phyloP scores from a whole-genome alignment of 345 rosid genomes.

The Kandelia obovata region DNA sequence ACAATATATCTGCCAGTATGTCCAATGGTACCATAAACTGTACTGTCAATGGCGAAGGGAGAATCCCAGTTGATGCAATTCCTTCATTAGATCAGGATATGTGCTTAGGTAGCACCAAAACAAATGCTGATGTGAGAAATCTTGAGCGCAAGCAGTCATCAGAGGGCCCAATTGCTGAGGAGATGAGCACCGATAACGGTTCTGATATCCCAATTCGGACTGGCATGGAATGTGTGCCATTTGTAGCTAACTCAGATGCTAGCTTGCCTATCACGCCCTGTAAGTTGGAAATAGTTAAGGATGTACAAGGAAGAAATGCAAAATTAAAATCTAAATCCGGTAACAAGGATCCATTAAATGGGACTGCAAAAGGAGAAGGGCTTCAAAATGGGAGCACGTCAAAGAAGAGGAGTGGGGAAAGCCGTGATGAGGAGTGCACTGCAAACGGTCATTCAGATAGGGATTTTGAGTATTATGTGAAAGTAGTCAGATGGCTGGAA shows the following conservation, averaged over 20 bases:
- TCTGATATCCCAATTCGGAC: conserved; percentile 37
- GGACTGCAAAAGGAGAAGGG: conserved; percentile 41
- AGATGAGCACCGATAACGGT: conserved; percentile 38
- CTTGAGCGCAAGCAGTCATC: conserved; percentile 33
- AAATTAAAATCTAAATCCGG: conserved; percentile 40
- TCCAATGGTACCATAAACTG: conserved; percentile 29
- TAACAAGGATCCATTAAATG: conserved; percentile 37
- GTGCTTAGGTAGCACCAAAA: conserved; percentile 26
- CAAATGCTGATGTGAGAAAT: conserved; percentile 22
- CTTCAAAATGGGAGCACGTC: conserved; percentile 56
- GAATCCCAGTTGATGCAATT: conserved; percentile 27
- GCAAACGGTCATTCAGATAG: conserved; percentile 33
- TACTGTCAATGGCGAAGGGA: conserved; percentile 25
- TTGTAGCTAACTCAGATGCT: conserved; percentile 39
- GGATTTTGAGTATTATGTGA: conserved; percentile 78
- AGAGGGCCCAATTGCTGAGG: conserved; percentile 34
- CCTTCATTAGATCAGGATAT: conserved; percentile 23
- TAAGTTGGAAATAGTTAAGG: conserved; percentile 58
- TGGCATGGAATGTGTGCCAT: conserved; percentile 45
- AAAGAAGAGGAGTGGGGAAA: conserved; percentile 47
- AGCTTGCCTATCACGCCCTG: conserved; percentile 74
- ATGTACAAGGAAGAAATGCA: conserved; percentile 41
- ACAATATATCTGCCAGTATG: conserved; percentile 30
- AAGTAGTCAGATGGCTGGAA: conserved; percentile 74
- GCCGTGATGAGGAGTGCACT: conserved; percentile 37